Base-by-base conservation (phyloP, 139 green algal genomes). In the Asterochloris erici region DNA sequence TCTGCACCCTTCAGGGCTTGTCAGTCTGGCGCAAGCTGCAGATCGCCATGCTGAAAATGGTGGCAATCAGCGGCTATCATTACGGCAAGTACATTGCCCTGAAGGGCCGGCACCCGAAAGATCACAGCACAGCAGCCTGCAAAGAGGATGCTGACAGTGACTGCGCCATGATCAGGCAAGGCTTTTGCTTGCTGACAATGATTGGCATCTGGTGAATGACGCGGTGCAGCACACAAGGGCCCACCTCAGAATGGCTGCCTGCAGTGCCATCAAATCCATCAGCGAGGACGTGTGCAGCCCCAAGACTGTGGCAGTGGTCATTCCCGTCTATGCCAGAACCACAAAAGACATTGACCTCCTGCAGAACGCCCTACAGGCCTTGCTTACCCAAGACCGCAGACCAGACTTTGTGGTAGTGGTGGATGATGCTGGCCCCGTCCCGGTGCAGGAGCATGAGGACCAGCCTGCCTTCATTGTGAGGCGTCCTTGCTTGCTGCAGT, bases 31-130 rank as follows among this genome's bases (percentile, higher is more conserved):
- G 77, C 21, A 63, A 68, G 68, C 71, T 83, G 19, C 79, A 77
- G 68, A 17, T 83, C 29, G 79, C 79, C 47, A 61, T 74, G 23
- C 68, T 83, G 14, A 83, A 83, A 38, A 76, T 83, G 19, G 79
- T 83, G 38, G 79, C 79, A 11, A 73, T 83, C 19, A 47, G 70
- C 19, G 79, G 79, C 15, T 83, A 83, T 21, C 79, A 83, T 54
- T 69, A 83, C 24, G 79, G 79, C 68, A 83, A 83, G 38, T 83
- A 79, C 23, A 23, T 68, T 54, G 38, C 38, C 38, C 38, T 54
- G 38, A 54, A 54, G 38, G 38, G 38, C 38, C 38, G 38, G 6
- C 38, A 54, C 38, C 38, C 6, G 38, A 54, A 54, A 6, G 4
- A 54, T 54, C 38, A 54, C 38, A 54, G 38, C 38, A 54, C 38